Evolutionary conservation across 768 basidiomycete genomes (phyloP), one percentile per base, ranked within the genome.

Genomic region (Naganishia randhawae): DNA sequence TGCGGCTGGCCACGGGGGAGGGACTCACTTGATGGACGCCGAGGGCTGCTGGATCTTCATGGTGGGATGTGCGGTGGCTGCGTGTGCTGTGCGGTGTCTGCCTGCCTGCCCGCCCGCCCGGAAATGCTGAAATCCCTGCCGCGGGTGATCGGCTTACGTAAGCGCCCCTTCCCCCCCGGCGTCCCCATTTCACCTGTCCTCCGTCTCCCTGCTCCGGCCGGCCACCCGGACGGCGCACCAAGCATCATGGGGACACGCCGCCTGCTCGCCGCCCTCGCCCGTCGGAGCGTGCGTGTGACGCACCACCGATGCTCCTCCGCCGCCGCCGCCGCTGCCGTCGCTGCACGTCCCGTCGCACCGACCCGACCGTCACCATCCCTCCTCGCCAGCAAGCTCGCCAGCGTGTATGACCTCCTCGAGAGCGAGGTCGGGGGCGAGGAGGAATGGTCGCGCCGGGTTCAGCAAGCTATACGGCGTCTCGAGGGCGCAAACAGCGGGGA

Each of bases 1-100:
- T 11, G 63, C 50, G 68, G 53, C 53, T 55, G n/a, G 67, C 31
- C 45, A 55, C 65, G 16, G 3, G 27, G 51, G 63, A 63, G 35
- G 22, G n/a, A 32, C 71, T 63, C 73, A 90, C 91, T 91, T 92
- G 80, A 92, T 93, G 78, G 92, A 91, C 76, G 89, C 89, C 2
- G 91, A 91, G 25, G 91, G 91, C 72, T 92, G 91, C 35, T 92
- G 84, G 72, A 93, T 89, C 10, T 76, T 80, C 84, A 84, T 84
- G 25, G 52, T 71, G 57, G 48, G n/a, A n/a, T n/a, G n/a, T n/a
- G n/a, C n/a, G n/a, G n/a, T n/a, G n/a, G n/a, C n/a, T n/a, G n/a
- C n/a, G n/a, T n/a, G n/a, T n/a, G n/a, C n/a, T n/a, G n/a, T n/a
- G n/a, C n/a, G n/a, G n/a, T n/a, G n/a, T n/a, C n/a, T n/a, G n/a